Conservation (phyloP, 306 rosid species). For the Cucurbita pepo region DNA sequence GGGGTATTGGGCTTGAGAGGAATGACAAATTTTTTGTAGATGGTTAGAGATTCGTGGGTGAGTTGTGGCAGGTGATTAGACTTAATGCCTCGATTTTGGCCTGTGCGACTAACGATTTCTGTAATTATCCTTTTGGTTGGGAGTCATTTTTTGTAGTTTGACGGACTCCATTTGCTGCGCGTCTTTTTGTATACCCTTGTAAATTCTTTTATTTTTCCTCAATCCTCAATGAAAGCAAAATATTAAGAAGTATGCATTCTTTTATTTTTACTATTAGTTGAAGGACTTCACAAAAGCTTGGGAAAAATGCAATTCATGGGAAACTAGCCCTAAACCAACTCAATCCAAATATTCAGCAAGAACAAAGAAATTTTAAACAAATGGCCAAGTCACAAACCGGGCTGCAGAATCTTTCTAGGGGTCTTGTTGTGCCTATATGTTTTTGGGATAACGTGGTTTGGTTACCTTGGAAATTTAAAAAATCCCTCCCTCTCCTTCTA, state of each 20-base stretch:
- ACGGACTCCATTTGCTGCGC: neutral
- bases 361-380: neutral
- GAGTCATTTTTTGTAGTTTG: neutral
- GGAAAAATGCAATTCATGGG: too few species aligned
- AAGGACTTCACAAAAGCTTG: too few species aligned
- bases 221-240: neutral
- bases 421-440: neutral
- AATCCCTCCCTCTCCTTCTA: too few species aligned
- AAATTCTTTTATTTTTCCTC: neutral
- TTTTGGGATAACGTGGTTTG: neutral
- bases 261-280: too few species aligned
- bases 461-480: neutral
- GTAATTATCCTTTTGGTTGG: neutral
- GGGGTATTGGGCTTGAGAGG: neutral
- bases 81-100: neutral
- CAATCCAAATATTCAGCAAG: neutral
- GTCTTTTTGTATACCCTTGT: too few species aligned
- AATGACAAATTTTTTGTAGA: neutral
- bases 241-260: too few species aligned
- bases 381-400: neutral
- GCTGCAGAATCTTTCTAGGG: neutral
- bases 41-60: neutral
- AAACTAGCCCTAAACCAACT: neutral
- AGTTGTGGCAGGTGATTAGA: neutral
- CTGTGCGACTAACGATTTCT: neutral